Conservation (phyloP, 371 early-diverging fungal genomes). For the Smittium culicis region DNA sequence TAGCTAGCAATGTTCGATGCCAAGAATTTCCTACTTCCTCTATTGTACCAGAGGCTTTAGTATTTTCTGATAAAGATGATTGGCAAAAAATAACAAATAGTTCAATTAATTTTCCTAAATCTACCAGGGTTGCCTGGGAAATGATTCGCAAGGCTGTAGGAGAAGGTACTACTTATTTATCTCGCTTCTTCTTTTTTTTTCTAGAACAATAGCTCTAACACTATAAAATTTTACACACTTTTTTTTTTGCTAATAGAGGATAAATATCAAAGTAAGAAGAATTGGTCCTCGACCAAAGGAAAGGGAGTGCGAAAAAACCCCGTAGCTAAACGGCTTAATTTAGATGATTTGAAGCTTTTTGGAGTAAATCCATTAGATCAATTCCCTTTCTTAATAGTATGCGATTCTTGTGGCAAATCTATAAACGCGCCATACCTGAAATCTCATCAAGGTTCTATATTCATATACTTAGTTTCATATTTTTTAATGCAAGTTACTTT, state of each 20-base stretch:
- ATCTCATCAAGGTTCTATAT: constrained; percentile 22
- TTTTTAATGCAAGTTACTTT: too few relatives aligned
- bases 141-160: constrained; percentile 33
- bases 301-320: constrained; percentile 32
- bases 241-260: constrained; percentile 17
- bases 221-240: background rate
- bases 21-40: background rate
- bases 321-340: constrained; percentile 31
- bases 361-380: constrained; percentile 30
- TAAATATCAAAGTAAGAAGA: constrained; percentile 36
- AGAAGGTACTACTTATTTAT: constrained; percentile 17
- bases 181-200: too few relatives aligned
- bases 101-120: background rate
- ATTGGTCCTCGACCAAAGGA: constrained; percentile 35
- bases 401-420: constrained; percentile 27
- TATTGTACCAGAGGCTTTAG: background rate
- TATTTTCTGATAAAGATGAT: background rate
- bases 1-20: background rate
- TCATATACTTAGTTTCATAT: too few relatives aligned
- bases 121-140: constrained; percentile 28
- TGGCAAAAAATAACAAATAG: background rate
- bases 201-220: too few relatives aligned
- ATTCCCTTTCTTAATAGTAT: constrained; percentile 25
- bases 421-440: constrained; percentile 27
- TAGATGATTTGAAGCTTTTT: constrained; percentile 27